phyloP scores from a whole-genome alignment of 495 filamentous ascomycete genomes.

The Terfezia boudieri region DNA sequence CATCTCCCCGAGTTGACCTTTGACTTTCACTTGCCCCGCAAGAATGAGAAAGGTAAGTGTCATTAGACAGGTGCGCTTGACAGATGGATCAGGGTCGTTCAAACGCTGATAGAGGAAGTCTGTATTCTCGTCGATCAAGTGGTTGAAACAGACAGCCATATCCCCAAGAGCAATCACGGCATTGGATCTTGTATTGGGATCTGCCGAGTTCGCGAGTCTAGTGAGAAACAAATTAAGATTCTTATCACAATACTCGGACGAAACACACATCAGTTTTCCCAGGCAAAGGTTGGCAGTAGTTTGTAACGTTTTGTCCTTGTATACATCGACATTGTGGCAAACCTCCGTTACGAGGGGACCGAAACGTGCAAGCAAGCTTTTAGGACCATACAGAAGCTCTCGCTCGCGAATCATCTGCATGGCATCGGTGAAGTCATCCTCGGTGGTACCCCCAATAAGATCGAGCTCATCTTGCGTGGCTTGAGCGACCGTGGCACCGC shows the following conservation, averaged over 20 bases:
- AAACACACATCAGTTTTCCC: slow-evolving; percentile 95
- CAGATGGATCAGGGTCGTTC: slow-evolving; percentile 65
- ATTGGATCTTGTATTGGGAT: slow-evolving; percentile 79
- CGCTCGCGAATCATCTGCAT: slow-evolving; percentile 87
- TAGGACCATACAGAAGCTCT: slow-evolving; percentile 71
- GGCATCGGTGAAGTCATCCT: slow-evolving; percentile 95
- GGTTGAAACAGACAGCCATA: slow-evolving; percentile 99
- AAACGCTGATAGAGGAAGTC: slow-evolving; percentile 90
- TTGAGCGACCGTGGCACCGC: slow-evolving; percentile 26
- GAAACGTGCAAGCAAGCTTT: slow-evolving; percentile 69
- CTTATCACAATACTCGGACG: slow-evolving; percentile 75
- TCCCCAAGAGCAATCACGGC: slow-evolving; percentile 92
- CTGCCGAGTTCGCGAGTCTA: slow-evolving; percentile 79
- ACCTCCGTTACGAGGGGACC: slow-evolving; percentile 81
- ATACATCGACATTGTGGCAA: slow-evolving; percentile 77
- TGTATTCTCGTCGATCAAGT: slow-evolving; percentile 96
- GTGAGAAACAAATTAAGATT: slow-evolving; percentile 91
- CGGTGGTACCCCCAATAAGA: slow-evolving; percentile 86
- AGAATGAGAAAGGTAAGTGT: slow-evolving; percentile 94
- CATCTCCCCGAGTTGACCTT: slow-evolving; percentile 98
- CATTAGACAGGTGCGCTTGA: slow-evolving; percentile 97
- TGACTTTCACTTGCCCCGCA: slow-evolving; percentile 96
- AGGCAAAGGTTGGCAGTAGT: slow-evolving; percentile 88
- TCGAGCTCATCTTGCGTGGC: slow-evolving; percentile 64
- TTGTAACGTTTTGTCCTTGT: slow-evolving; percentile 68